Evolutionary conservation across 2,329 filamentous ascomycete species (phyloP).

Genomic region (Aspergillus japonicus): DNA sequence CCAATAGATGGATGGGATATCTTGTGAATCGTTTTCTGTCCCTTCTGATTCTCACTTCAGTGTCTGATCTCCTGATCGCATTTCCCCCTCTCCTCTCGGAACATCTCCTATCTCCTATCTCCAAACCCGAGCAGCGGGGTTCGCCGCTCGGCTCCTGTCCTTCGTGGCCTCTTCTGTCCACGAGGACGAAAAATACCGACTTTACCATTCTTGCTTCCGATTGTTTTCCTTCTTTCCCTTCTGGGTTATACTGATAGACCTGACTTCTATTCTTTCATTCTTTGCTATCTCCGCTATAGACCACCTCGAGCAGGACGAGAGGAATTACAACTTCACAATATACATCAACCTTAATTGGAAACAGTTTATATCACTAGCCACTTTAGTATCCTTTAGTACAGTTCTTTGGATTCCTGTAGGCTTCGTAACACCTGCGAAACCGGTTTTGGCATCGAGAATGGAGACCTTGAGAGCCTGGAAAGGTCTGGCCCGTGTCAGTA

Average conservation of each 20-base stretch:
- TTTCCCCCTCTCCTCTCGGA: not conserved
- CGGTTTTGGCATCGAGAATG: not conserved
- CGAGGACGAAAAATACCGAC: no score
- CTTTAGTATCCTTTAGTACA: not conserved
- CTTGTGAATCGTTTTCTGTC: conserved; percentile 17
- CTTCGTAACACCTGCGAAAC: not conserved
- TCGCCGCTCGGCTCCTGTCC: no score
- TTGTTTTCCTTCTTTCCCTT: not conserved
- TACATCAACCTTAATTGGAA: conserved; percentile 1
- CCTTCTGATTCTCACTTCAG: conserved; percentile 9
- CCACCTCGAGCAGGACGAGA: conserved; percentile 13
- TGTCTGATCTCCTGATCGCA: not conserved
- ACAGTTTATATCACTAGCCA: not conserved
- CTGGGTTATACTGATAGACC: not conserved
- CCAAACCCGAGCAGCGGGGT: not conserved
- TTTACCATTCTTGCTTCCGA: conserved; percentile 17
- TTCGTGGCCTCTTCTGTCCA: no score
- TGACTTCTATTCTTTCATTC: not conserved
- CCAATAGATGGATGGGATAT: conserved; percentile 29
- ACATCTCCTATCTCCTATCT: not conserved
- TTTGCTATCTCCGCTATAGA: conserved; percentile 1
- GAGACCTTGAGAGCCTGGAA: not conserved
- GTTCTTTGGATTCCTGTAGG: not conserved
- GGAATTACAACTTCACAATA: not conserved
- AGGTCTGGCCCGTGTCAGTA: not conserved